phyloP scores from a whole-genome alignment of 768 basidiomycete species.

The Calocybe indica region DNA sequence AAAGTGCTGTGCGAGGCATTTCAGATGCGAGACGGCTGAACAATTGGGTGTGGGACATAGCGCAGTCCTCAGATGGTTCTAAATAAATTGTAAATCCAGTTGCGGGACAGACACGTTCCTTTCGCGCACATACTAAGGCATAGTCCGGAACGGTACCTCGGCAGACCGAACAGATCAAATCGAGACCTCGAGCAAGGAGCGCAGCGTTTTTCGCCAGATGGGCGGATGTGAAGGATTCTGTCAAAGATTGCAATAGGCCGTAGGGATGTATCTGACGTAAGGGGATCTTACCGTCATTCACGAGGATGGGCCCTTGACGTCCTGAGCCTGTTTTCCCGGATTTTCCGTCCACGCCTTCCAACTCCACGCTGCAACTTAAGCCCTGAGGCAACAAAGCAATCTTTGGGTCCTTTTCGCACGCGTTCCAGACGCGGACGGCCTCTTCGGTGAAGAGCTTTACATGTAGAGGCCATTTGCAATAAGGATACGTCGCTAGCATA shows the following conservation, averaged over 20 bases:
- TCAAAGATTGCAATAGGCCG: constrained; percentile 1
- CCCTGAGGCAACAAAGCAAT: constrained; percentile 40
- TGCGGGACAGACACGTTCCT: not conserved
- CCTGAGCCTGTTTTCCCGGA: constrained; percentile 49
- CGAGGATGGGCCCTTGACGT: constrained; percentile 46
- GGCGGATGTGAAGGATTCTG: constrained; percentile 43
- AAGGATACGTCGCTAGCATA: constrained; percentile 65
- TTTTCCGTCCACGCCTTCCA: constrained; percentile 69
- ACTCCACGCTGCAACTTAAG: constrained; percentile 44
- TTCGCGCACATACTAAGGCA: constrained; percentile 28
- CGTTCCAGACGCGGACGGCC: constrained; percentile 50
- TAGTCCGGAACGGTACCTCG: constrained; percentile 31
- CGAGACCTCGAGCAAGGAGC: constrained; percentile 28
- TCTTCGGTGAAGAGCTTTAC: constrained; percentile 70
- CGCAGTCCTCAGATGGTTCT: constrained; percentile 47
- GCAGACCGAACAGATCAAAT: constrained; percentile 44
- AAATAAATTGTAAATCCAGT: constrained; percentile 2
- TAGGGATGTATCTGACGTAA: not conserved
- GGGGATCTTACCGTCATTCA: constrained; percentile 46
- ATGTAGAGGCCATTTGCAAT: constrained; percentile 66
- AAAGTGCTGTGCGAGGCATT: constrained; percentile 49
- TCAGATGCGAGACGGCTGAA: constrained; percentile 47
- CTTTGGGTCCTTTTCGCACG: constrained; percentile 15
- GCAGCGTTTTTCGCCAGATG: constrained; percentile 43
- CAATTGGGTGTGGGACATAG: constrained; percentile 51